A percentile compares a stretch with the other conserved stretches of the same genome.
These are phyloP conservation scores for Umbelopsis vinacea DNA, from an alignment of 192 early-diverging fungal genomes.

Conservation along the genomic window DNA sequence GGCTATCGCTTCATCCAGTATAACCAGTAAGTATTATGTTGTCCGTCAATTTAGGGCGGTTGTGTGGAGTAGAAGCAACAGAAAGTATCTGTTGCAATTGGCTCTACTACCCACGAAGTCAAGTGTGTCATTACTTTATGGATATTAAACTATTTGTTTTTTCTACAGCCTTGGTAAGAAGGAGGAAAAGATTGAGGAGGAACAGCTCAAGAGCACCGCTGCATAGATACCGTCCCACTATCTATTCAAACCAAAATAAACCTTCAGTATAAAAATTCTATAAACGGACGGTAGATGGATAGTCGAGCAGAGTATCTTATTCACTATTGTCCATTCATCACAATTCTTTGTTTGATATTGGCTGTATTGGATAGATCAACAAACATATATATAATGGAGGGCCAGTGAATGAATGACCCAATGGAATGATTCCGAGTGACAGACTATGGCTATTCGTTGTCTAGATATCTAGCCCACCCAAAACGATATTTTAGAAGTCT, in stretches of 20 bases:
- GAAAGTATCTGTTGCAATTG: neutral
- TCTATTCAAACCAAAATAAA: neutral
- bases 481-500: too few species aligned
- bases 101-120: too few species aligned
- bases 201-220: neutral
- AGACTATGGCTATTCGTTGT: too few species aligned
- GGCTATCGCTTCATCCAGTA: conserved; percentile 84
- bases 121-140: too few species aligned
- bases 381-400: too few species aligned
- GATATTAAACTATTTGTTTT: neutral
- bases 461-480: too few species aligned
- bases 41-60: neutral
- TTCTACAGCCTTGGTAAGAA: neutral
- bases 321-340: too few species aligned
- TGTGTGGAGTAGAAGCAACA: neutral
- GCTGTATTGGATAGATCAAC: too few species aligned
- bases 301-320: neutral
- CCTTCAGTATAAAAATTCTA: neutral
- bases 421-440: too few species aligned
- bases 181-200: neutral
- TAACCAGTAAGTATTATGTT: conserved; percentile 57
- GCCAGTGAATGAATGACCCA: too few species aligned
- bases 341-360: too few species aligned
- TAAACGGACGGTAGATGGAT: neutral
- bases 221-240: conserved; percentile 2